Percentiles rank a stretch among this genome's conserved stretches.
Conservation (phyloP, 2,329 filamentous ascomycete species). For the Aspergillus ruber region DNA sequence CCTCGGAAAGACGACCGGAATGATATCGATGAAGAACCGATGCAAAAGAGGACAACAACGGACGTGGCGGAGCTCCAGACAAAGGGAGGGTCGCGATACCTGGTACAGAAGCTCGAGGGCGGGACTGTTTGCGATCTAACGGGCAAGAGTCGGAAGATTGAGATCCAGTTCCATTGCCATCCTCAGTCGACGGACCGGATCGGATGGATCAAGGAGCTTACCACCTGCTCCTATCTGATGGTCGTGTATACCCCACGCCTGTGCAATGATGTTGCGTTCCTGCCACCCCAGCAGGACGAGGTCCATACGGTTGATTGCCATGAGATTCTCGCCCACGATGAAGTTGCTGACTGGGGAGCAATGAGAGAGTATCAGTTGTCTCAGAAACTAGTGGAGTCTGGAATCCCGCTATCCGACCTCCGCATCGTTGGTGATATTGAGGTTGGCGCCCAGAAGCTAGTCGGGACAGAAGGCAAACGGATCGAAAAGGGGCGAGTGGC, state of each 20-base stretch:
- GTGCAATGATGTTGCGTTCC: slow-evolving; percentile 80
- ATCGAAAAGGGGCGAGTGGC: slow-evolving; percentile 54
- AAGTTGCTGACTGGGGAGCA: slow-evolving; percentile 43
- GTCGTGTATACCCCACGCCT: slow-evolving; percentile 82
- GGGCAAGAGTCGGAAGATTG: slow-evolving; percentile 70
- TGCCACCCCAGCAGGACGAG: slow-evolving; percentile 69
- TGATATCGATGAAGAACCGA: slow-evolving; percentile 18
- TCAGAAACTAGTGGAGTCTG: slow-evolving; percentile 28
- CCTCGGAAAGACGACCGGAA: slow-evolving; percentile 29
- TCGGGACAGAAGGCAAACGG: slow-evolving; percentile 50
- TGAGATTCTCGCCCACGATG: slow-evolving; percentile 58
- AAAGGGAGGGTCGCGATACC: slow-evolving; percentile 76
- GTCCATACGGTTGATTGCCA: slow-evolving; percentile 72
- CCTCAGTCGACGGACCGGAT: slow-evolving; percentile 71
- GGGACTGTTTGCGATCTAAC: slow-evolving; percentile 85
- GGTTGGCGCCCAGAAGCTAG: slow-evolving; percentile 51
- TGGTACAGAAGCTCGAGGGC: slow-evolving; percentile 72
- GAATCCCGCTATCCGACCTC: slow-evolving; percentile 19
- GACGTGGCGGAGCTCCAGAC: slow-evolving; percentile 63
- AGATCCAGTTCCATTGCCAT: slow-evolving; percentile 73
- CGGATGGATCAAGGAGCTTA: slow-evolving; percentile 86
- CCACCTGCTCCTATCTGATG: slow-evolving; percentile 89
- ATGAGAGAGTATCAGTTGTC: slow-evolving; percentile 28
- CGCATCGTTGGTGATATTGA: slow-evolving; percentile 52
- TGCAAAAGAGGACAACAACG: slow-evolving; percentile 25